Percentiles rank a stretch among this genome's conserved stretches.
Evolutionary conservation across 2,329 filamentous ascomycete species (phyloP).

Genomic region (Monilinia laxa): DNA sequence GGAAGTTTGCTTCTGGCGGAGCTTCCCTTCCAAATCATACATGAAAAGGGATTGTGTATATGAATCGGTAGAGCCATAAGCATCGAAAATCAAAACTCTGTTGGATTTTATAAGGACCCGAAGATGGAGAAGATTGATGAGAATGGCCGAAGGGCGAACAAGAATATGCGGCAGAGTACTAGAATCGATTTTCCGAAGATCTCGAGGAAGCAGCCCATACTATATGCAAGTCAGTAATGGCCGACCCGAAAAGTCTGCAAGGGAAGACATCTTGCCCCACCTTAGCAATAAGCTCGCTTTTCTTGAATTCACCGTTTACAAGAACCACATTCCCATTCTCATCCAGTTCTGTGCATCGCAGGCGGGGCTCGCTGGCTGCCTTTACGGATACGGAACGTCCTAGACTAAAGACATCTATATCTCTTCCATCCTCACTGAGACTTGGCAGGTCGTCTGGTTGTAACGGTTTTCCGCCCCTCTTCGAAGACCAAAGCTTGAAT

Average conservation of each 20-base stretch:
- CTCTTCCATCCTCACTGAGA: conserved; percentile 53
- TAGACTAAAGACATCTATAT: conserved; percentile 64
- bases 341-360: conserved; percentile 94
- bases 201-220: conserved; percentile 90
- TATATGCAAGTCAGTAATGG: conserved; percentile 43
- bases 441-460: conserved; percentile 60
- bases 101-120: conserved; percentile 94
- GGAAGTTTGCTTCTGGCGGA: conserved; percentile 72
- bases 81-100: conserved; percentile 91
- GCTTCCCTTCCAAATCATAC: conserved; percentile 91
- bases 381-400: conserved; percentile 71
- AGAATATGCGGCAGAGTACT: conserved; percentile 94
- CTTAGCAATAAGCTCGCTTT: conserved; percentile 94
- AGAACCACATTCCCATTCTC: conserved; percentile 88
- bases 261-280: conserved; percentile 46
- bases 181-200: conserved; percentile 96
- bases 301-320: conserved; percentile 94
- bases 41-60: conserved; percentile 97
- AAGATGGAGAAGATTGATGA: conserved; percentile 94
- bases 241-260: conserved; percentile 25
- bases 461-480: conserved; percentile 41
- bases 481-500: conserved; percentile 33
- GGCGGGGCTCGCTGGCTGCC: conserved; percentile 76
- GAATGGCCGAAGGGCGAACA: conserved; percentile 85
- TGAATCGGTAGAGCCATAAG: conserved; percentile 90